Evolutionary conservation across 2,329 filamentous ascomycete species (phyloP).

Genomic region (Zasmidium angulare): DNA sequence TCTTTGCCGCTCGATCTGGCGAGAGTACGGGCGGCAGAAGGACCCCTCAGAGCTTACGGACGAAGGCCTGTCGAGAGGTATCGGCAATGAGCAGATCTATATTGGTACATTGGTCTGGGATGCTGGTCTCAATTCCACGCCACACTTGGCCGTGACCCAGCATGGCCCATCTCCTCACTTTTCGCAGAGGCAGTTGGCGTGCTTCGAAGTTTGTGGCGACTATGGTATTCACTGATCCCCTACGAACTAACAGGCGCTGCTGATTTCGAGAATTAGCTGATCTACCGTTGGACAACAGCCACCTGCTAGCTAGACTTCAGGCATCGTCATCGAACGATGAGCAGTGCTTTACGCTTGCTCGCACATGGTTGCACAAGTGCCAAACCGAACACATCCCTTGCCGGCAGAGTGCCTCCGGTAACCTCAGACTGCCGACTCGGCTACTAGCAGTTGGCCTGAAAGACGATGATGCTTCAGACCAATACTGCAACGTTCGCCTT

Average conservation of each 20-base stretch:
- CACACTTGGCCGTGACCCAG: constrained; percentile 1
- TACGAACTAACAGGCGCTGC: not conserved
- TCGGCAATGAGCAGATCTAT: constrained; percentile 3
- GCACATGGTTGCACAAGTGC: not conserved
- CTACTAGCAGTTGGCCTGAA: not conserved
- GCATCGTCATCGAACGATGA: not conserved
- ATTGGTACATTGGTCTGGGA: constrained; percentile 7
- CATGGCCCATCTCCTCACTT: not conserved
- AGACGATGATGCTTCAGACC: not conserved
- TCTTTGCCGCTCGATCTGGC: constrained; percentile 8
- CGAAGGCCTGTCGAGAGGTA: not conserved
- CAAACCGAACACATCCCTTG: not conserved
- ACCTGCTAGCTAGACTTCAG: not conserved
- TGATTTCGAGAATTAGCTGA: not conserved
- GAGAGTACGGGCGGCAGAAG: not conserved
- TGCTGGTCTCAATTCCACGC: not conserved
- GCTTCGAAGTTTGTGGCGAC: constrained; percentile 13
- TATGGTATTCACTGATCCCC: not conserved
- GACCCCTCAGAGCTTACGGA: constrained; percentile 2
- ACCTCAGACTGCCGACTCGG: not conserved
- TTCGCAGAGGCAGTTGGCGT: constrained; percentile 4
- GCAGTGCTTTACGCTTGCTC: not conserved
- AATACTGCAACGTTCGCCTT: not conserved
- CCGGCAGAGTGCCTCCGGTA: not conserved
- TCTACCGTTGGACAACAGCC: not conserved